These are phyloP conservation scores for Alternaria ethzedia DNA, from an alignment of 2,329 filamentous ascomycete species.

Conservation along the genomic window DNA sequence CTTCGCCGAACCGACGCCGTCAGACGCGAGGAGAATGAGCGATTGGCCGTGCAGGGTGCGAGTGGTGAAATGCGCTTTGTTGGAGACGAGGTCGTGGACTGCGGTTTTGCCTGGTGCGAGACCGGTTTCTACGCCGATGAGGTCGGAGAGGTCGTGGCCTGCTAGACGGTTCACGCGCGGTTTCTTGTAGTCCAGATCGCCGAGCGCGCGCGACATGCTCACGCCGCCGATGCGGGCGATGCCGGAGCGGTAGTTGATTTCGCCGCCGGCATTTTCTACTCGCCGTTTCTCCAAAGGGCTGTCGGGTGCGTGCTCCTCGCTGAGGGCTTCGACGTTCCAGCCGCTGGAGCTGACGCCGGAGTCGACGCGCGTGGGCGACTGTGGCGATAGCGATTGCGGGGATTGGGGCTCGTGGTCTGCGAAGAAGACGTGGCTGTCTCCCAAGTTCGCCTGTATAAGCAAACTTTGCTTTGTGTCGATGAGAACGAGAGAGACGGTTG, in stretches of 20 bases:
- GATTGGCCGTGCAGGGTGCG: slow-evolving; percentile 23
- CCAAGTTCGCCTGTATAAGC: slow-evolving; percentile 29
- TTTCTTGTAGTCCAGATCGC: slow-evolving; percentile 31
- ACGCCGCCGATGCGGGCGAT: slow-evolving; percentile 31
- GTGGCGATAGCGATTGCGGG: slow-evolving; percentile 6
- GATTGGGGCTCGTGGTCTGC: slow-evolving; percentile 16
- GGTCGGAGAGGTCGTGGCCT: slow-evolving; percentile 30
- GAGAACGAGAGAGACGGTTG: slow-evolving; percentile 30
- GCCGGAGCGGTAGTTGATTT: slow-evolving; percentile 29
- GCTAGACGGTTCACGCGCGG: slow-evolving; percentile 33
- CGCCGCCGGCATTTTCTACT: slow-evolving; percentile 31
- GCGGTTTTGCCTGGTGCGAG: slow-evolving; percentile 29
- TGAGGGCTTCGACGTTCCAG: slow-evolving; percentile 26
- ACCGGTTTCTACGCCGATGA: slow-evolving; percentile 31
- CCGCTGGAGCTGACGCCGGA: slow-evolving; percentile 10
- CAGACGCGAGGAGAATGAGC: slow-evolving; percentile 28
- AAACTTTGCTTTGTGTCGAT: slow-evolving; percentile 30
- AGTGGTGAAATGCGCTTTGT: slow-evolving; percentile 29
- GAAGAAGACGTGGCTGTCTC: slow-evolving; percentile 31
- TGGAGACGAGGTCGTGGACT: slow-evolving; percentile 29
- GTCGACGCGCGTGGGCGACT: slow-evolving; percentile 4
- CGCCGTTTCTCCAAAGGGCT: slow-evolving; percentile 26
- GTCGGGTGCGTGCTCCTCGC: slow-evolving; percentile 27
- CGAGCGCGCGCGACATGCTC: slow-evolving; percentile 32
- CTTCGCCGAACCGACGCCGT: slow-evolving; percentile 28